phyloP scores from a whole-genome alignment of 2,329 filamentous ascomycete genomes.

The Simplicillium sp. region DNA sequence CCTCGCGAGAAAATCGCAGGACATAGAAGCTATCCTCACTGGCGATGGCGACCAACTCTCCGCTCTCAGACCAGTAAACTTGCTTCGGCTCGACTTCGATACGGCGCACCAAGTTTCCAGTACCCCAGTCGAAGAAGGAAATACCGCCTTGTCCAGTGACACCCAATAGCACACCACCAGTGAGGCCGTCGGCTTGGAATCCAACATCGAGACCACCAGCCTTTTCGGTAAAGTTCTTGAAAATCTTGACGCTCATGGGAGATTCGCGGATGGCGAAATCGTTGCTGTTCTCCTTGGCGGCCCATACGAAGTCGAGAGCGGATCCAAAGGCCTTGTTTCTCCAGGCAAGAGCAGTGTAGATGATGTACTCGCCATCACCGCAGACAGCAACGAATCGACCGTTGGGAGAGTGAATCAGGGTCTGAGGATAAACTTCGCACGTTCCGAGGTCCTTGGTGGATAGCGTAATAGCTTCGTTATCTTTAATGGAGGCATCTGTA shows the following conservation, averaged over 20 bases:
- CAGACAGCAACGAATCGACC: conserved; percentile 74
- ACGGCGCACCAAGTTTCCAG: conserved; percentile 76
- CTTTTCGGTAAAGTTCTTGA: conserved; percentile 96
- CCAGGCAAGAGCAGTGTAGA: conserved; percentile 93
- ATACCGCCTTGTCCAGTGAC: conserved; percentile 92
- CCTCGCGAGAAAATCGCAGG: conserved; percentile 80
- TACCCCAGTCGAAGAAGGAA: conserved; percentile 94
- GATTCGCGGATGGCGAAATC: conserved; percentile 97
- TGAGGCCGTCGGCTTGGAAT: conserved; percentile 87
- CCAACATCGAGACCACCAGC: conserved; percentile 81
- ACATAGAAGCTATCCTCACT: conserved; percentile 96
- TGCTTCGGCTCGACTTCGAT: conserved; percentile 72
- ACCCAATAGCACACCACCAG: conserved; percentile 81
- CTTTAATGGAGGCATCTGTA: conserved; percentile 69
- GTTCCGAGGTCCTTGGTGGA: conserved; percentile 91
- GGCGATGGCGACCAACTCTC: conserved; percentile 83
- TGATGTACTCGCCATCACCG: conserved; percentile 97
- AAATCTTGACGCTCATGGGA: conserved; percentile 87
- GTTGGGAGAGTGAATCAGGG: conserved; percentile 90
- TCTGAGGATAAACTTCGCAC: conserved; percentile 95
- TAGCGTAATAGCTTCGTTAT: conserved; percentile 76
- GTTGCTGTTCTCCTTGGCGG: conserved; percentile 93
- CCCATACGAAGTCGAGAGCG: conserved; percentile 94
- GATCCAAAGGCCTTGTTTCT: conserved; percentile 96
- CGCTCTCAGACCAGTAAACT: conserved; percentile 97